These are phyloP conservation scores for Salpingoeca rosetta DNA, from an alignment of 78 protist species.

Conservation along the genomic window DNA sequence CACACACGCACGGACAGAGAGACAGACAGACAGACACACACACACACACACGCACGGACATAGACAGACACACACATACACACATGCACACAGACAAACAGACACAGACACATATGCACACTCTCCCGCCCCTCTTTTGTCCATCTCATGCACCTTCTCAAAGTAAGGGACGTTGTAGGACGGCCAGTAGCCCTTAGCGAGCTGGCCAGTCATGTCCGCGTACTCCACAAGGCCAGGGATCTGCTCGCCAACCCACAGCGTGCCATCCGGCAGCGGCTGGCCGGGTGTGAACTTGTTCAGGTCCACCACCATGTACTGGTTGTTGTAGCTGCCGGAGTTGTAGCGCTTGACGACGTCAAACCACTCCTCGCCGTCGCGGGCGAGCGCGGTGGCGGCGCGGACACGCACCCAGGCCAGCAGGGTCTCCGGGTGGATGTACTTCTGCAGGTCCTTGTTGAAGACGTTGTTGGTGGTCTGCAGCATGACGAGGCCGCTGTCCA, in stretches of 20 bases:
- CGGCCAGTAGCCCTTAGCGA: slow-evolving; percentile 53
- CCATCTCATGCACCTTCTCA: slow-evolving; percentile 36
- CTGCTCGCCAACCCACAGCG: slow-evolving; percentile 68
- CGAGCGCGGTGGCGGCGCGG: slow-evolving; percentile 10
- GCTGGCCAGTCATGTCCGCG: slow-evolving; percentile 38
- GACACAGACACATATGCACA: too few species aligned
- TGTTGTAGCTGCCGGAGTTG: slow-evolving; percentile 58
- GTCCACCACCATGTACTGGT: slow-evolving; percentile 58
- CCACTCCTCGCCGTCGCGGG: slow-evolving; percentile 21
- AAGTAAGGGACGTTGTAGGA: slow-evolving; percentile 74
- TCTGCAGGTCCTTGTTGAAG: slow-evolving; percentile 34
- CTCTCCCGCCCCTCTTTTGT: too few species aligned
- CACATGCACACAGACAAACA: too few species aligned
- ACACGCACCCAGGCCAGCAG: slow-evolving; percentile 48
- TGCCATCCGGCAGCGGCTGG: slow-evolving; percentile 31
- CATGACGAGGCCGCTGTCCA: slow-evolving; percentile 38
- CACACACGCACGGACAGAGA: too few species aligned
- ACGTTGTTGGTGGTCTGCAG: slow-evolving; percentile 60
- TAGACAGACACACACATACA: too few species aligned
- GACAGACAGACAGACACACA: too few species aligned
- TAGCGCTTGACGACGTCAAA: not conserved
- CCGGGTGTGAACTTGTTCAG: slow-evolving; percentile 46
- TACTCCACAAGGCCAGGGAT: slow-evolving; percentile 58
- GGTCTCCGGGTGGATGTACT: slow-evolving; percentile 26
- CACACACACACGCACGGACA: too few species aligned